Percentiles rank a stretch among this genome's conserved stretches.
These are phyloP conservation scores for Ilyonectria destructans DNA, from an alignment of 2,329 filamentous ascomycete species.

Conservation along the genomic window DNA sequence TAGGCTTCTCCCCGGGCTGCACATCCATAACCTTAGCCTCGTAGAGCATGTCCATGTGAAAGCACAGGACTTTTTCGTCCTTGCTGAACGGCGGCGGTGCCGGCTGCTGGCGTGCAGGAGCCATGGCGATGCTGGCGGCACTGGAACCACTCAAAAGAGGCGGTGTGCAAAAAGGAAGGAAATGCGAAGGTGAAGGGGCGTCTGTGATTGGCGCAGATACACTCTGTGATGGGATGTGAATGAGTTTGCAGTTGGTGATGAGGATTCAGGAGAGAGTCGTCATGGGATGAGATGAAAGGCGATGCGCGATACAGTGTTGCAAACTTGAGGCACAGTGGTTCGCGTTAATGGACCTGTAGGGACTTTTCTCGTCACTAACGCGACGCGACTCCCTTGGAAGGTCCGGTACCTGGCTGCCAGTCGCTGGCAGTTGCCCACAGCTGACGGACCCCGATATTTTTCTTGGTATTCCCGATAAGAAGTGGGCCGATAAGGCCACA, in stretches of 20 bases:
- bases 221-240: slow-evolving; percentile 23
- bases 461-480: slow-evolving; percentile 17
- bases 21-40: slow-evolving; percentile 96
- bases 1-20: slow-evolving; percentile 78
- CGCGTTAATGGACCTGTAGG: slow-evolving; percentile 30
- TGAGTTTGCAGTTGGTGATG: slow-evolving; percentile 26
- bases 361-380: slow-evolving; percentile 29
- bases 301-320: slow-evolving; percentile 31
- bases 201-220: slow-evolving; percentile 28
- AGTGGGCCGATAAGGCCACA: slow-evolving; percentile 10
- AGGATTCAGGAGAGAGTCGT: slow-evolving; percentile 22
- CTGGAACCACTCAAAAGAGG: slow-evolving; percentile 34
- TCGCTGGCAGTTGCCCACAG: neutral
- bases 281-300: slow-evolving; percentile 29
- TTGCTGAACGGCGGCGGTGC: slow-evolving; percentile 72
- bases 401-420: neutral
- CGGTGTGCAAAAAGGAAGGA: slow-evolving; percentile 31
- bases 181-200: slow-evolving; percentile 4
- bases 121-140: slow-evolving; percentile 52
- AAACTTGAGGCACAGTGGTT: slow-evolving; percentile 32
- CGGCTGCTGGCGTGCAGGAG: slow-evolving; percentile 61
- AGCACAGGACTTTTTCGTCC: slow-evolving; percentile 96
- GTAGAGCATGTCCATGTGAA: slow-evolving; percentile 97
- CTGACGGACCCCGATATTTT: neutral
- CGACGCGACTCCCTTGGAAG: slow-evolving; percentile 27